Base-by-base conservation (phyloP, 805 yeast species). In the Wickerhamiella brachini region DNA sequence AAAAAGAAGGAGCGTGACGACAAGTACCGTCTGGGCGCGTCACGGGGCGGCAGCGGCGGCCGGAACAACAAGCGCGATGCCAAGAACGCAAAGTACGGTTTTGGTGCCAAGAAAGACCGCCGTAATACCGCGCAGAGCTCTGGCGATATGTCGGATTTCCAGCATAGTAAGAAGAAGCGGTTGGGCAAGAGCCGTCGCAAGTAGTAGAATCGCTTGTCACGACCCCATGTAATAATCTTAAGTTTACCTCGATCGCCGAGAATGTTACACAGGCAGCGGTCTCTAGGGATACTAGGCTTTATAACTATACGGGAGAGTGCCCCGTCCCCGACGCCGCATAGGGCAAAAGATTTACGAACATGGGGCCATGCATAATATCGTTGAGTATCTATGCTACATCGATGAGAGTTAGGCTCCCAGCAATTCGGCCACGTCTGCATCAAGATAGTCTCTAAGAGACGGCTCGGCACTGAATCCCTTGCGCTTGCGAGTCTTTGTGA, bases 391-490 rank as follows among this genome's bases (percentile, higher is more conserved):
- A 26, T 26, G 10, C 6, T 26, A 26, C 31, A 26, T 26, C 10
- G 9, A 26, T 10, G 31, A 26, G 12, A 29, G 5, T 15, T 29
- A 4, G 9, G 17, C 24, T 8, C 45, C 45, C 7, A 87, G 65
- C 55, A 76, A 75, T 7, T 70, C 69, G 56, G 73, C 77, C 18
- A 85, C 66, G 1, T 76, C 82, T 1, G 68, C 66, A 49, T 83
- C 94, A 24, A 89, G 75, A 60, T 81, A 86, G 56, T 79, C 79
- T 47, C 74, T 72, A 47, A 89, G 61, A 1, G 73, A 72, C 20
- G 86, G 85, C 54, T 83, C 94, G 13, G 81, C 85, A 7, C 79
- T 73, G 37, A 90, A 67, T 0, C 97, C 97, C 63, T 88, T 90
- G 59, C 97, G 75, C 59, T 80, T 78, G 63, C 99, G 74, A 0